A percentile compares a stretch with the other conserved stretches of the same genome.
Evolutionary conservation across 345 rosid genomes (phyloP).

Genomic region (Reutealis trisperma): DNA sequence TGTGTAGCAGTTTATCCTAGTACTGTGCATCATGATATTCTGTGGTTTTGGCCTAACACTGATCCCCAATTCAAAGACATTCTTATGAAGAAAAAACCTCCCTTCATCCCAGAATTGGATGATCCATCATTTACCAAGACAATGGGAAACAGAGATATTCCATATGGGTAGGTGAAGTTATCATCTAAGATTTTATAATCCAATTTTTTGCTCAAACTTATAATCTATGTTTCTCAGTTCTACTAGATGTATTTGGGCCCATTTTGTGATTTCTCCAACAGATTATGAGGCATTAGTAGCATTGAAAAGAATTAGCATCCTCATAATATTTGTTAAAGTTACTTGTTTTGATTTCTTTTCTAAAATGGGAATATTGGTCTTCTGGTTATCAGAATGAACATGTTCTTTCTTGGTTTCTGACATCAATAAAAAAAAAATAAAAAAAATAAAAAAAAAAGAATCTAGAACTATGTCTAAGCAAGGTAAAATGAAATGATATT

Average conservation of each 20-base stretch:
- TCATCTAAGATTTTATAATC: neutral
- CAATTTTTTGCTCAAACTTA: neutral
- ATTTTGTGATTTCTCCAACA: neutral
- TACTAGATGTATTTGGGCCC: neutral
- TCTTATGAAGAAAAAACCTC: constrained; percentile 62
- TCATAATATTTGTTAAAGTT: neutral
- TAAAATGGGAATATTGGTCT: neutral
- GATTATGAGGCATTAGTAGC: neutral
- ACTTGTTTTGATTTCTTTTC: neutral
- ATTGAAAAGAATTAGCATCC: neutral
- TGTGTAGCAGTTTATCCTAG: constrained; percentile 77
- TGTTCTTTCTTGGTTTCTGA: neutral
- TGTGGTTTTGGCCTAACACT: constrained; percentile 93
- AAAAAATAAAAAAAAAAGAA: too few species aligned
- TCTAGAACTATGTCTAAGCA: neutral
- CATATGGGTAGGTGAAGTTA: constrained; percentile 62
- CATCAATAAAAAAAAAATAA: too few species aligned
- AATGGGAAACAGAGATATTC: constrained; percentile 70
- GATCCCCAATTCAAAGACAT: constrained; percentile 75
- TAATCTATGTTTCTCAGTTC: neutral
- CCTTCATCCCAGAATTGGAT: constrained; percentile 67
- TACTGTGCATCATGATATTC: constrained; percentile 67
- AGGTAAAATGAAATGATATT: neutral
- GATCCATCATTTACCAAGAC: constrained; percentile 70
- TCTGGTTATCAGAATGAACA: neutral